Evolutionary conservation across 179 eudicot species (phyloP).

Genomic region (Beta lomatogona): DNA sequence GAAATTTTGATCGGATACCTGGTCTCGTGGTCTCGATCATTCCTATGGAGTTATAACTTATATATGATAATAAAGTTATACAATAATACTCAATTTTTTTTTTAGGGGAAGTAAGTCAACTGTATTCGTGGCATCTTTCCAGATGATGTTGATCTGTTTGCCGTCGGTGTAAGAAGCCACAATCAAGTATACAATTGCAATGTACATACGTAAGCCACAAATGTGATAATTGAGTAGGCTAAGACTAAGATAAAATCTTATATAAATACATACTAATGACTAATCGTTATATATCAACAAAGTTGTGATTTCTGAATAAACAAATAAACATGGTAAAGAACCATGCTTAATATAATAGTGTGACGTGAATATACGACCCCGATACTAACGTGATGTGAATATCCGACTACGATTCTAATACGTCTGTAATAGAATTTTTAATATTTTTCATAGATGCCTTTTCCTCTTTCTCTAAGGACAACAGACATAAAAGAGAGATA

Average conservation of each 20-base stretch:
- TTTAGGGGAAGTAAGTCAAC: conserved; percentile 13
- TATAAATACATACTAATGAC: background rate
- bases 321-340: background rate
- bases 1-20: no score
- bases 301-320: background rate
- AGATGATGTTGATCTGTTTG: conserved; percentile 14
- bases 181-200: background rate
- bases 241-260: background rate
- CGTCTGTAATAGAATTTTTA: background rate
- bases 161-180: background rate
- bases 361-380: conserved; percentile 36
- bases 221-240: background rate
- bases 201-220: background rate
- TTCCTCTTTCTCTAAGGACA: conserved; percentile 16
- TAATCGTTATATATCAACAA: background rate
- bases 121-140: conserved; percentile 12
- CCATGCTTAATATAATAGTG: background rate
- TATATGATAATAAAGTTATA: no score
- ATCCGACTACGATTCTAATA: conserved; percentile 27
- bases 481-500: background rate
- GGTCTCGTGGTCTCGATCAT: no score
- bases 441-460: conserved; percentile 15
- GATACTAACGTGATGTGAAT: conserved; percentile 28
- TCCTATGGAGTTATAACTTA: no score
- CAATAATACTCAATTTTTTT: no score